Evolutionary conservation across 768 basidiomycete genomes (phyloP), one percentile per base, ranked within the genome.

Genomic region (Psilocybe cubensis): DNA sequence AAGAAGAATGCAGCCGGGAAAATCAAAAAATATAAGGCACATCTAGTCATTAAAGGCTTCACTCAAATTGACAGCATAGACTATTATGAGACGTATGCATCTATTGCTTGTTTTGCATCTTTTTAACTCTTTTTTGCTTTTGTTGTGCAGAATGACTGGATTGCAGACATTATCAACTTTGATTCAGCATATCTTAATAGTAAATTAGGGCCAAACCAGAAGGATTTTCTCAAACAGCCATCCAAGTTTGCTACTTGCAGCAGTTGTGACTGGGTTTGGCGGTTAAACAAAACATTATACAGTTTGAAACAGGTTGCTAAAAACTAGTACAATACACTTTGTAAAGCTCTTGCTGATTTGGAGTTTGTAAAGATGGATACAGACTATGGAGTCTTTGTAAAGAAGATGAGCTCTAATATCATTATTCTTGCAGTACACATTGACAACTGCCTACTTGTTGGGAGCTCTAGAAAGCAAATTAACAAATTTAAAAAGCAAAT

Each of bases 1-100:
- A 81, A 81, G 56, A 61, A 66, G 28, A 69, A 78, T 51, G 63
- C 64, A 0, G 43, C 58, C 0, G 75, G 78, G 1, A 61, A 64
- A 1, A 58, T 77, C 23, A 58, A 61, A 0, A 46, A 64, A 0
- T 71, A 74, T 52, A 58, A 59, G 38, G 75, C 70, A 8, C 8
- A 14, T 7, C 31, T 33, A 8, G 31, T 33, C 31, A 14, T 14
- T 9, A 8, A 2, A 8, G 0, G 31, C 8, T 33, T 33, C 14
- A 33, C 31, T 9, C 31, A 33, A 33, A 33, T 33, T 14, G 9
- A 33, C 14, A 14, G 77, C 1, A 50, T 75, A 14, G 74, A 80
- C 51, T 80, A 72, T 59, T 68, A 68, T 41, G 68, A 75, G 12
- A 74, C 68, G 0, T 74, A 64, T 46, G 63, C 66, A 0, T 73